Conservation (phyloP, 805 yeast species). For the Isabelozyma heimii region DNA sequence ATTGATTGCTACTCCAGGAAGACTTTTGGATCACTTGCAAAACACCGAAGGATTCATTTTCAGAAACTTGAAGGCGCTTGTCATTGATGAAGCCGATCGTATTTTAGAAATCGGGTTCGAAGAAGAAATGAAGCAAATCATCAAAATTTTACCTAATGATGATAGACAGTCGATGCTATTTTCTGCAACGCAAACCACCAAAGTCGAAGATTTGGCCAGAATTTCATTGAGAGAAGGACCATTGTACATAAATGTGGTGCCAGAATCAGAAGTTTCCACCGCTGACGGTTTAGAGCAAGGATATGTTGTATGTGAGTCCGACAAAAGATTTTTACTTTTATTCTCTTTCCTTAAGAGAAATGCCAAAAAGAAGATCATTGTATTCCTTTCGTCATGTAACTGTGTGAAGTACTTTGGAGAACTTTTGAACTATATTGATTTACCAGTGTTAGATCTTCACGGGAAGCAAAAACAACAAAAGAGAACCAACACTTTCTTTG, state of each 20-base stretch:
- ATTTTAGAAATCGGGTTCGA: conserved; percentile 97
- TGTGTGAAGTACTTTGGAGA: conserved; percentile 96
- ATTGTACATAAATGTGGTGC: conserved; percentile 86
- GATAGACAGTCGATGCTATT: conserved; percentile 95
- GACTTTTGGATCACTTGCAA: conserved; percentile 93
- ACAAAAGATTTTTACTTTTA: conserved; percentile 82
- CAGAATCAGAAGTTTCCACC: conserved; percentile 79
- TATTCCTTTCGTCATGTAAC: conserved; percentile 93
- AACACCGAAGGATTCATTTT: conserved; percentile 92
- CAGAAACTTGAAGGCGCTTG: conserved; percentile 89
- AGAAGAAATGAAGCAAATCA: conserved; percentile 97
- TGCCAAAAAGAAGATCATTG: conserved; percentile 87
- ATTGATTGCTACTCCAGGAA: conserved; percentile 95
- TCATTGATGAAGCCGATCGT: conserved; percentile 98
- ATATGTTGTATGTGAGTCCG: conserved; percentile 95
- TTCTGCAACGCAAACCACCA: conserved; percentile 99
- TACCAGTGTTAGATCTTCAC: conserved; percentile 94
- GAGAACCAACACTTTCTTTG: conserved; percentile 96
- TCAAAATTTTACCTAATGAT: conserved; percentile 86
- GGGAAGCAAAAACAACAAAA: conserved; percentile 99
- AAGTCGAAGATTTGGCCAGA: conserved; percentile 97
- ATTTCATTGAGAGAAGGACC: conserved; percentile 95
- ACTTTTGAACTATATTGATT: conserved; percentile 88
- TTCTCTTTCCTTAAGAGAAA: conserved; percentile 94
- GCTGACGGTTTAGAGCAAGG: conserved; percentile 98